Evolutionary conservation across 1,284 basidiomycete genomes (phyloP), one percentile per base, ranked within the genome.

Genomic region (Caloboletus inedulis): DNA sequence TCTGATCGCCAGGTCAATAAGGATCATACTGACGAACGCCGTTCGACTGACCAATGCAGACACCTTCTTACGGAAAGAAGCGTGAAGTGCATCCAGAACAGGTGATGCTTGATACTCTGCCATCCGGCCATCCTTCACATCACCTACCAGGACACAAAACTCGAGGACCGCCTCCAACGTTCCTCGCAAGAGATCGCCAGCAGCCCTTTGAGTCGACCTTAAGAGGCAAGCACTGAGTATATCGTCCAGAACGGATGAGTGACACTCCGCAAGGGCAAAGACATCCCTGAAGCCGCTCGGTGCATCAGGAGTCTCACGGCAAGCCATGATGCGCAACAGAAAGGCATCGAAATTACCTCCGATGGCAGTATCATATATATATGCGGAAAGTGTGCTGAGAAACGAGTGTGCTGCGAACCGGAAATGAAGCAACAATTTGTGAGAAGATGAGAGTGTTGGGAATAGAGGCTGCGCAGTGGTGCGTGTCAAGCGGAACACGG

Each of bases 171-270:
- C 65, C 56, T 88, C 83, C 54, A 93, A 72, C 21, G 81, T 75
- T 25, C 79, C 76, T 46, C 84, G 80, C 33, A 94, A 72, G 21
- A 88, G 70, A 57, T 89, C 85, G 0, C 82, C 82, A 8, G 80
- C 82, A 2, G 78, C 75, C 58, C 83, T 78, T 64, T 94, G 90
- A 3, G 80, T 77, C 0, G 87, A 82, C 34, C 87, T 75, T 31
- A 94, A 70, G n/a, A 94, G 72, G 63, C 89, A 93, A 12, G 89
- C 85, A 48, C 78, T 83, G 25, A 93, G 75, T 29, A 94, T 84
- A 55, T 86, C 79, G 63, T 94, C 87, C 59, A 94, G 70, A 46
- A 89, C 72, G 6, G 72, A 68, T 2, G 88, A 87, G 68, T 94
- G 91, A 37, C 79, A 76, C 10, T 79, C 74, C 0, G 87, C 80